Percentiles rank a stretch among this genome's conserved stretches.
Conservation (phyloP, 2,329 filamentous ascomycete genomes). For the Aureobasidium leucospermi region DNA sequence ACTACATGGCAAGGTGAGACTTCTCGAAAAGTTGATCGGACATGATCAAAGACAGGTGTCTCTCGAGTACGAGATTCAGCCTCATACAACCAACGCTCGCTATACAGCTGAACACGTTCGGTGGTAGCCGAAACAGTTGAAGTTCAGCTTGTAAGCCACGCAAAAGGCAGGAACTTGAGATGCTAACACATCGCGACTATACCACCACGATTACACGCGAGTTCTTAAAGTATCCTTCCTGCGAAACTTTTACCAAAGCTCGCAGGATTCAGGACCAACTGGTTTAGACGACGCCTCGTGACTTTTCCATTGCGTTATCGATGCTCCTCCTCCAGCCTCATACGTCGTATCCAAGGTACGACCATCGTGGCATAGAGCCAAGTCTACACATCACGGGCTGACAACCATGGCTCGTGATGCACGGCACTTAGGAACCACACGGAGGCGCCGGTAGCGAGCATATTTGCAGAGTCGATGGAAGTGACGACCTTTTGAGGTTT, state of each 20-base stretch:
- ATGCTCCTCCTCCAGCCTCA: constrained; percentile 4
- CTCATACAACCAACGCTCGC: not conserved
- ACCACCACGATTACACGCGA: not conserved
- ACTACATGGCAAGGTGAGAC: not conserved
- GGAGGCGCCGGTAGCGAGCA: not conserved
- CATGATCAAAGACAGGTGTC: not conserved
- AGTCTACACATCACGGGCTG: not conserved
- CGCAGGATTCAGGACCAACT: not conserved
- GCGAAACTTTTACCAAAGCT: not conserved
- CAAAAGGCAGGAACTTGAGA: not conserved
- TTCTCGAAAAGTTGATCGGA: constrained; percentile 1
- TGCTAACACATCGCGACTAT: not conserved
- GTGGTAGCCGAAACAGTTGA: not conserved
- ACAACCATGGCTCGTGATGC: not conserved
- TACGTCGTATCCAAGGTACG: constrained; percentile 1
- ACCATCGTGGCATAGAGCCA: not conserved
- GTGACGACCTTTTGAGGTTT: not conserved
- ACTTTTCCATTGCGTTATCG: not conserved
- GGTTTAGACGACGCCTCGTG: not conserved
- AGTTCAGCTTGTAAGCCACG: not conserved
- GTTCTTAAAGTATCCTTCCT: not conserved
- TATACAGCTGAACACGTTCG: not conserved
- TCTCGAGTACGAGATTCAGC: not conserved
- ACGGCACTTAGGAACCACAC: constrained; percentile 3
- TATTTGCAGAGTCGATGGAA: not conserved